Evolutionary conservation across 768 basidiomycete species (phyloP).

Genomic region (Pulveroboletus sp.): DNA sequence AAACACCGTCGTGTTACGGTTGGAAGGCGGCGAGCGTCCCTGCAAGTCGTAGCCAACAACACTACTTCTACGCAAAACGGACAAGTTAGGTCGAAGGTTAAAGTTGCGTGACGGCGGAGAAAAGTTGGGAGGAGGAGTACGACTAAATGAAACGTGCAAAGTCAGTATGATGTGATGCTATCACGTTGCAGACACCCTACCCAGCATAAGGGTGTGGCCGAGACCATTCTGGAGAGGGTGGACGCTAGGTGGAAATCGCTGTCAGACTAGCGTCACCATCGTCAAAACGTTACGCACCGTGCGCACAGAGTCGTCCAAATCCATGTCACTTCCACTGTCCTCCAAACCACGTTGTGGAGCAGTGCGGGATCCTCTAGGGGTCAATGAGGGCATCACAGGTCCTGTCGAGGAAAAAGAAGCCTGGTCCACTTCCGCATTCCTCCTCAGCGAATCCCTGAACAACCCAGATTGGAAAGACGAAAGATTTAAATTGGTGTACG

Average conservation of each 20-base stretch:
- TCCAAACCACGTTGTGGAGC: constrained; percentile 14
- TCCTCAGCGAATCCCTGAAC: constrained; percentile 31
- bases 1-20: constrained; percentile 10
- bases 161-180: constrained; percentile 1
- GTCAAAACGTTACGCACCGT: constrained; percentile 6
- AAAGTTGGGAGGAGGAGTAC: constrained; percentile 23
- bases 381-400: not conserved
- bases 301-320: constrained; percentile 18
- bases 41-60: constrained; percentile 1
- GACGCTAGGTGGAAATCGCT: constrained; percentile 10
- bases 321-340: constrained; percentile 28
- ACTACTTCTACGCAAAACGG: constrained; percentile 15
- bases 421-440: constrained; percentile 23
- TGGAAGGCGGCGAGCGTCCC: constrained; percentile 7
- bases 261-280: constrained; percentile 3
- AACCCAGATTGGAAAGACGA: constrained; percentile 30
- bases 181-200: constrained; percentile 5
- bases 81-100: constrained; percentile 11
- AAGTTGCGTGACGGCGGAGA: constrained; percentile 17
- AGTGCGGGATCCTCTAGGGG: constrained; percentile 10
- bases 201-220: constrained; percentile 25
- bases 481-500: constrained; percentile 29
- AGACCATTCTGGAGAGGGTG: constrained; percentile 24
- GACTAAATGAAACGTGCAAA: constrained; percentile 7
- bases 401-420: constrained; percentile 9